These are phyloP conservation scores for Lepidium sativum DNA, from an alignment of 345 rosid species.

Conservation along the genomic window DNA sequence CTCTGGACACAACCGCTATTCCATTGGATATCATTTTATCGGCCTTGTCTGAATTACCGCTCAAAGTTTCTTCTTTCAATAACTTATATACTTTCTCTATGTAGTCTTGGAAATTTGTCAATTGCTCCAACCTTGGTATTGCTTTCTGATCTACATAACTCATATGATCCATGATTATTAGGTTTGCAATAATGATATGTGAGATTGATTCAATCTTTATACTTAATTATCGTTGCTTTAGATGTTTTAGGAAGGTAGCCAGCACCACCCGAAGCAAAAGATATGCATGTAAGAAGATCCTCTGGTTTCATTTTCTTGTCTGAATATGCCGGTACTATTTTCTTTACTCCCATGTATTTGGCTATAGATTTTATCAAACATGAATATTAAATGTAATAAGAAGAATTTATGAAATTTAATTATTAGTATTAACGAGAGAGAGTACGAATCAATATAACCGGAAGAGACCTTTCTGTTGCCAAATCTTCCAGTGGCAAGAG, in stretches of 20 bases:
- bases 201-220: neutral
- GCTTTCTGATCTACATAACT: conserved; percentile 17
- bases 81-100: conserved; percentile 12
- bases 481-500: conserved; percentile 55
- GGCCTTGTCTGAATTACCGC: conserved; percentile 10
- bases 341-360: conserved; percentile 49
- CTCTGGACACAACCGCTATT: conserved; percentile 21
- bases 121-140: conserved; percentile 29
- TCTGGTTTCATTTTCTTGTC: conserved; percentile 33
- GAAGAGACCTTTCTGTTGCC: conserved; percentile 45
- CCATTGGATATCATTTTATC: conserved; percentile 12
- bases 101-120: conserved; percentile 31
- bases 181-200: neutral
- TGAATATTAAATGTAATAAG: neutral
- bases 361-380: conserved; percentile 23
- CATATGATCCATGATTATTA: neutral
- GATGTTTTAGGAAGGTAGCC: conserved; percentile 56
- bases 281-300: conserved; percentile 58
- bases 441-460: conserved; percentile 25
- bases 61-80: conserved; percentile 19
- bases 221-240: conserved; percentile 25
- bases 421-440: neutral
- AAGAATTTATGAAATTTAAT: neutral
- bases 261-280: conserved; percentile 59
- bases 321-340: conserved; percentile 43